These are phyloP conservation scores for Brassica balearica DNA, from an alignment of 441 rosid genomes.

Conservation along the genomic window DNA sequence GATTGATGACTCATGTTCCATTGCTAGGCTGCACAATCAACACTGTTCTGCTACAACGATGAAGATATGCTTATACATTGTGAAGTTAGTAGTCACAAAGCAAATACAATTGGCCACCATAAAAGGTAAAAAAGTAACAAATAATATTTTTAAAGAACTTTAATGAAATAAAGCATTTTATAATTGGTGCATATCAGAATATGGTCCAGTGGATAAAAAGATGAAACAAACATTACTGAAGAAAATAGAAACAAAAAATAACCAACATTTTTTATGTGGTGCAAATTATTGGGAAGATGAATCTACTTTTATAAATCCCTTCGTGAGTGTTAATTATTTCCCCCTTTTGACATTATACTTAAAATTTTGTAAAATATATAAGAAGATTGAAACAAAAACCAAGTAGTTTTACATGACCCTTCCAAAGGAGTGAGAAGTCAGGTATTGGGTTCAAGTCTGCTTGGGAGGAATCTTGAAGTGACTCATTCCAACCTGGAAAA, in stretches of 20 bases:
- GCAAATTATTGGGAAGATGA: slow-evolving; percentile 18
- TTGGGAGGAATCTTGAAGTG: background rate
- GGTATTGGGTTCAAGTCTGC: background rate
- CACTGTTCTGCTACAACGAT: slow-evolving; percentile 20
- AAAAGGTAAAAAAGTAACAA: background rate
- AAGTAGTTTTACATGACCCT: background rate
- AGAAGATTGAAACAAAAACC: background rate
- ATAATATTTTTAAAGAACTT: background rate
- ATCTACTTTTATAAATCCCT: background rate
- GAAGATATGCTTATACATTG: slow-evolving; percentile 14
- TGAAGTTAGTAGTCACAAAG: slow-evolving; percentile 10
- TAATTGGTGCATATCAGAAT: slow-evolving; percentile 23
- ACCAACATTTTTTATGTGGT: slow-evolving; percentile 16
- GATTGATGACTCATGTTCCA: slow-evolving; percentile 40
- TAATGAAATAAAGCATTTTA: slow-evolving; percentile 32
- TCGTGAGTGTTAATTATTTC: background rate
- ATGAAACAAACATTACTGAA: slow-evolving; percentile 24
- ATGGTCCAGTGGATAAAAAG: slow-evolving; percentile 22
- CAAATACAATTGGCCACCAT: slow-evolving; percentile 16
- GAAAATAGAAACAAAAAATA: background rate
- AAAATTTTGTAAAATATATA: background rate
- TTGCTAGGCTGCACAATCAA: slow-evolving; percentile 18
- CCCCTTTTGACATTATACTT: background rate
- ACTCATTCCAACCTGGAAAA: slow-evolving; percentile 1
- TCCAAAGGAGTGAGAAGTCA: slow-evolving; percentile 6